Evolutionary conservation across 805 yeast species (phyloP).

Genomic region (Clavispora carvajalis): DNA sequence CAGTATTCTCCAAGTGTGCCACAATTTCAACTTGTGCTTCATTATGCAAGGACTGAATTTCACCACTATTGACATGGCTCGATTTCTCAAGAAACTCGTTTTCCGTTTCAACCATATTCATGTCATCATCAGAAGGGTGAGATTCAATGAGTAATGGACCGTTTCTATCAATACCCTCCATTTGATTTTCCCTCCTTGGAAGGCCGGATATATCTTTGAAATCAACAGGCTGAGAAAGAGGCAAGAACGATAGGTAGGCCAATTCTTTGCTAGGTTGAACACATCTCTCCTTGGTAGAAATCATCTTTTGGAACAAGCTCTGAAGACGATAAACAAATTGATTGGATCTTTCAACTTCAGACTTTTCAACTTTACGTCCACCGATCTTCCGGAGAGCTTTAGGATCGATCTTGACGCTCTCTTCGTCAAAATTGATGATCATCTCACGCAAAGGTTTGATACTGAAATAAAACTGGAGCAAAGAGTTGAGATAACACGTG

Average conservation of each 20-base stretch:
- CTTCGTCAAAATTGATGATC: constrained; percentile 48
- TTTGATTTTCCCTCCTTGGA: background rate
- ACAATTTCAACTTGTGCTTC: background rate
- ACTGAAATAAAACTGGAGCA: constrained; percentile 85
- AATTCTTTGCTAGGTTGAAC: constrained; percentile 79
- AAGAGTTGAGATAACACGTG: constrained; percentile 81
- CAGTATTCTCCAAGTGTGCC: background rate
- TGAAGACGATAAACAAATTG: constrained; percentile 75
- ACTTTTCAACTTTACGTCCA: constrained; percentile 73
- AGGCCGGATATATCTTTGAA: constrained; percentile 30
- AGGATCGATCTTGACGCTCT: constrained; percentile 3
- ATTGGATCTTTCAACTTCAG: constrained; percentile 74
- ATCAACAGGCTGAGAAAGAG: constrained; percentile 60
- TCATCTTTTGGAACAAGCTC: constrained; percentile 64
- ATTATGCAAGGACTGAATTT: too few relatives aligned
- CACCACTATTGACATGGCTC: too few relatives aligned
- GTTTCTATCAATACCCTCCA: background rate
- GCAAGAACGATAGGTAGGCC: constrained; percentile 82
- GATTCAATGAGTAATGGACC: background rate
- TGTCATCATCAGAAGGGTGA: constrained; percentile 1
- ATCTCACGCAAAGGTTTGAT: constrained; percentile 73
- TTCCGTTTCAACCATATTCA: constrained; percentile 3
- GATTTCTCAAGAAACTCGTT: constrained; percentile 3
- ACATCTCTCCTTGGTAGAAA: constrained; percentile 53
- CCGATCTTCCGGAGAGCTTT: constrained; percentile 65